phyloP scores from a whole-genome alignment of 768 basidiomycete genomes.

The Boletus rubropictus region DNA sequence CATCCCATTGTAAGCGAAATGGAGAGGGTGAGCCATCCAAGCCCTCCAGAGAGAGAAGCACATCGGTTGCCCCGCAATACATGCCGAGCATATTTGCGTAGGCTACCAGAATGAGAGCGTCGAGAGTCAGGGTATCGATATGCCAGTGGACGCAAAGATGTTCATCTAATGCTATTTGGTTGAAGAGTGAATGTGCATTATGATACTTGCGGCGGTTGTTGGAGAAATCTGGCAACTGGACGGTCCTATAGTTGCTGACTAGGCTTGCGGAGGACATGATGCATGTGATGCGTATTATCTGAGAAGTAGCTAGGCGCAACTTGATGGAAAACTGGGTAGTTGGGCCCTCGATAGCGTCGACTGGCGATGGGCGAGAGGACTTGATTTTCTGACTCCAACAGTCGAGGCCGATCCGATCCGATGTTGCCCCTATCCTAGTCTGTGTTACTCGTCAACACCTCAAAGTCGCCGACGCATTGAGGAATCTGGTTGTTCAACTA shows the following conservation, averaged over 20 bases:
- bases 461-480: too few relatives aligned
- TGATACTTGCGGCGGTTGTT: constrained; percentile 10
- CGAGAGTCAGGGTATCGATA: constrained; percentile 1
- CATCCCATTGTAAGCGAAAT: constrained; percentile 16
- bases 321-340: too few relatives aligned
- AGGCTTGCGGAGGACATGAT: constrained; percentile 1
- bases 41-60: constrained; percentile 16
- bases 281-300: background rate
- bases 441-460: too few relatives aligned
- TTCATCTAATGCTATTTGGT: constrained; percentile 3
- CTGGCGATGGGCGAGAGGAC: too few relatives aligned
- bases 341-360: too few relatives aligned
- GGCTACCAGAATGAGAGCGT: constrained; percentile 17
- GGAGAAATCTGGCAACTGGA: constrained; percentile 20
- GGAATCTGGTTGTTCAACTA: too few relatives aligned
- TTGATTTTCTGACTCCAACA: too few relatives aligned
- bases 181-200: background rate
- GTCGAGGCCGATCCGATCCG: too few relatives aligned
- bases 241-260: background rate
- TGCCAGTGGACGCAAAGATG: background rate
- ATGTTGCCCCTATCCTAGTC: too few relatives aligned
- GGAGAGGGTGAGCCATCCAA: constrained; percentile 2
- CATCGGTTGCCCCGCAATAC: constrained; percentile 19
- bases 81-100: constrained; percentile 19
- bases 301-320: constrained; percentile 1